Evolutionary conservation across 1,284 basidiomycete genomes (phyloP).

Genomic region (Hypsizygus ulmarius): DNA sequence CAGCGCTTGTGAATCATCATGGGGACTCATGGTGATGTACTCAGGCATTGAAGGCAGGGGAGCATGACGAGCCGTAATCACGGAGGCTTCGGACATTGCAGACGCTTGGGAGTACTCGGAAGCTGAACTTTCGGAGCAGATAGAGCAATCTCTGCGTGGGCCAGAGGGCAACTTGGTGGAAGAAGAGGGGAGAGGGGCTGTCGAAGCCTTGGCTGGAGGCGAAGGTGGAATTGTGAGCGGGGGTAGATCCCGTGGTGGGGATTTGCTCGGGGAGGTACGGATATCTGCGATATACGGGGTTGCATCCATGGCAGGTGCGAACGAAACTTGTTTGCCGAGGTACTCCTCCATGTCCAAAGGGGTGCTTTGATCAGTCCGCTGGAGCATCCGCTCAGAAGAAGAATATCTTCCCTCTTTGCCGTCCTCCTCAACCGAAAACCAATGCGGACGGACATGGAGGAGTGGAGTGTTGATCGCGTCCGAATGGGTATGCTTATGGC

Average conservation of each 20-base stretch:
- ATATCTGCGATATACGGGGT: background rate
- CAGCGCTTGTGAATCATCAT: background rate
- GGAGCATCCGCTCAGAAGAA: background rate
- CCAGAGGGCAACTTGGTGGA: no score
- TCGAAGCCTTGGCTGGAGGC: background rate
- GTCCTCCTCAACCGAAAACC: background rate
- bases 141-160: background rate
- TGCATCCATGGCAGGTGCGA: background rate
- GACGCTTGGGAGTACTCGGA: slow-evolving; percentile 29
- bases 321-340: background rate
- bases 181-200: background rate
- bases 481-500: slow-evolving; percentile 1
- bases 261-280: background rate
- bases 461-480: slow-evolving; percentile 6
- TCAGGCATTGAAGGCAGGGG: slow-evolving; percentile 11
- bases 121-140: slow-evolving; percentile 19
- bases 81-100: slow-evolving; percentile 6
- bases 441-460: background rate
- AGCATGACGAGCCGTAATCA: background rate
- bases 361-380: slow-evolving; percentile 4
- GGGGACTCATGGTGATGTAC: slow-evolving; percentile 2
- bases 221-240: slow-evolving; percentile 2
- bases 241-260: background rate
- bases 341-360: slow-evolving; percentile 1
- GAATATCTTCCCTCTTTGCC: background rate